Percentiles rank a stretch among this genome's conserved stretches.
Conservation (phyloP, 495 filamentous ascomycete species). For the Penicillium robsamsonii region DNA sequence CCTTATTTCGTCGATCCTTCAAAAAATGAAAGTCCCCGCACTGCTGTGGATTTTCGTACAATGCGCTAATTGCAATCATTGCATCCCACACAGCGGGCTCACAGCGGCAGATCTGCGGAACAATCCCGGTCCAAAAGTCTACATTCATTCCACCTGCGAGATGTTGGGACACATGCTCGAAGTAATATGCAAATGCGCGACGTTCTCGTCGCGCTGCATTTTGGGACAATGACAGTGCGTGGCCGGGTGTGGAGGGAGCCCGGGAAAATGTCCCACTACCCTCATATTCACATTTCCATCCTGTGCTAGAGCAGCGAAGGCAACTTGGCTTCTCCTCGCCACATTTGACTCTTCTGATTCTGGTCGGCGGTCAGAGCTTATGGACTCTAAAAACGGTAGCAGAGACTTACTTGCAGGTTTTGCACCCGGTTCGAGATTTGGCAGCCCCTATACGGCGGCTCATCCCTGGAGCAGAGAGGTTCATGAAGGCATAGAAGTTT, state of each 20-base stretch:
- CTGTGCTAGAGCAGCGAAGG: slow-evolving; percentile 52
- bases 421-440: slow-evolving; percentile 27
- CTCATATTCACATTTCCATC: slow-evolving; percentile 45
- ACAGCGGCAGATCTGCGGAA: slow-evolving; percentile 52
- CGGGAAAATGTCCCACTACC: neutral
- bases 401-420: slow-evolving; percentile 28
- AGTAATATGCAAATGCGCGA: slow-evolving; percentile 53
- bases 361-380: slow-evolving; percentile 22
- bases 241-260: slow-evolving; percentile 4
- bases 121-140: slow-evolving; percentile 53
- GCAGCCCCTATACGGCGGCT: slow-evolving; percentile 16
- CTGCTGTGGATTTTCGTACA: slow-evolving; percentile 42
- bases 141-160: slow-evolving; percentile 46
- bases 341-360: slow-evolving; percentile 64
- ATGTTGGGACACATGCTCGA: slow-evolving; percentile 44
- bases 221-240: slow-evolving; percentile 9
- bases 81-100: slow-evolving; percentile 58
- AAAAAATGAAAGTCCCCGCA: slow-evolving; percentile 20
- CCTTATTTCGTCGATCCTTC: neutral
- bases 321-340: slow-evolving; percentile 62
- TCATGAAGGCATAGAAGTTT: neutral
- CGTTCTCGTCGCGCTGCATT: slow-evolving; percentile 24
- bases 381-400: neutral
- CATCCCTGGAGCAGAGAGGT: neutral
- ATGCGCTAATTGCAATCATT: slow-evolving; percentile 47